phyloP scores from a whole-genome alignment of 345 rosid genomes.

The Salix exigua region DNA sequence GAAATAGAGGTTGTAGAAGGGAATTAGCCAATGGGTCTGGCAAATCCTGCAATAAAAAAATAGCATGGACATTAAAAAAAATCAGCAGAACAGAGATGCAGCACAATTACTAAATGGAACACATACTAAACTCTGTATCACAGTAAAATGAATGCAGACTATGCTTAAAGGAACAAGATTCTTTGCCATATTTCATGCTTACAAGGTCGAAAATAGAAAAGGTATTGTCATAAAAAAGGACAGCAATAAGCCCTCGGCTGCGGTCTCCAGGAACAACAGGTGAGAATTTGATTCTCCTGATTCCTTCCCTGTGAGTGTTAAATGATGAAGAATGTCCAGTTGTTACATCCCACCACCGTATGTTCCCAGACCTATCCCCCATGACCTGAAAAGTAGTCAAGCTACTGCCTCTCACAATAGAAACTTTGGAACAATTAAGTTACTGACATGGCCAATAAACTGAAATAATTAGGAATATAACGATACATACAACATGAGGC shows the following conservation, averaged over 20 bases:
- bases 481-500: slow-evolving; percentile 83
- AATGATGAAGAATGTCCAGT: slow-evolving; percentile 96
- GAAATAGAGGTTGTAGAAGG: slow-evolving; percentile 87
- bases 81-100: background rate
- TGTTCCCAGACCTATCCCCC: slow-evolving; percentile 83
- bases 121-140: background rate
- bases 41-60: slow-evolving; percentile 63
- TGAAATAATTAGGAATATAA: slow-evolving; percentile 6
- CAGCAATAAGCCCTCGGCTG: slow-evolving; percentile 93
- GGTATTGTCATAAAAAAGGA: slow-evolving; percentile 89
- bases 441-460: slow-evolving; percentile 4
- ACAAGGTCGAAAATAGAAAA: slow-evolving; percentile 94
- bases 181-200: slow-evolving; percentile 29
- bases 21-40: slow-evolving; percentile 95
- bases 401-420: slow-evolving; percentile 16
- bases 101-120: background rate
- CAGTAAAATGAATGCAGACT: background rate
- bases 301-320: slow-evolving; percentile 85
- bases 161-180: slow-evolving; percentile 7
- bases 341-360: slow-evolving; percentile 99
- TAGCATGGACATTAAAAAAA: background rate
- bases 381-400: slow-evolving; percentile 47
- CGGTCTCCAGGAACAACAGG: slow-evolving; percentile 92
- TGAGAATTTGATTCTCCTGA: slow-evolving; percentile 89
- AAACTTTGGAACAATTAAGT: slow-evolving; percentile 19